Base-by-base conservation (phyloP, 352 stramenopile genomes). In the Phytophthora agathidicida region DNA sequence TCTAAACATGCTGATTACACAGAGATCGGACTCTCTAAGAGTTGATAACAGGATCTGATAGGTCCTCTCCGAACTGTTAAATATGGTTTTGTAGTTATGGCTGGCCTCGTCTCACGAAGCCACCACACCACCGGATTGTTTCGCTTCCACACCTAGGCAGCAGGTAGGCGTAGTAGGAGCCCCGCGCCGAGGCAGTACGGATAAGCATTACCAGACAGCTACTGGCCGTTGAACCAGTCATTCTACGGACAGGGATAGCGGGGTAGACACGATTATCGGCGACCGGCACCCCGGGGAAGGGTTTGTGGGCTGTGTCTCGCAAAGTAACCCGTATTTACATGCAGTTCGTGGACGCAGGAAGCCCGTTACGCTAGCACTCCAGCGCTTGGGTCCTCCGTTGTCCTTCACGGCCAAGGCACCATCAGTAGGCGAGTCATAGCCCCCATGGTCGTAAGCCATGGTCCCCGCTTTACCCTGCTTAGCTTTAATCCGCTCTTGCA, bases 221-320 rank as follows among this genome's bases (percentile, higher is more conserved):
- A 47, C 13, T 47, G 39, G 39, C 39, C 19, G 7, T 45, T 6
- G 32, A 14, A 38, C 32, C 32, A 38, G 32, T 9, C 32, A 14
- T 27, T 5, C 16, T 32, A 7, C 27, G 30, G 38, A 50, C 35
- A 45, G 30, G 23, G 11, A 44, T 30, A 16, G 20, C 23, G 38
- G 22, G 51, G 38, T 52, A 20, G 41, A 45, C 23, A 38, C 31
- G n/a, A 19, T 52, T 60, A 37, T 52, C 39, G 23, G 39, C 39
- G 17, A 24, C 51, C 17, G 5, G n/a, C 30, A 33, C 31, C 39
- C 37, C 39, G 30, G 39, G 39, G 16, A 32, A 45, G 51, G 31
- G 49, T 38, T 39, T 44, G 1, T 45, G 30, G 38, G 30, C 16
- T 39, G 41, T 46, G 22, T 37, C 30, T 17, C 1, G 39, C 31